Conservation (phyloP, 2,329 filamentous ascomycete genomes). For the Grosmannia clavigera region DNA sequence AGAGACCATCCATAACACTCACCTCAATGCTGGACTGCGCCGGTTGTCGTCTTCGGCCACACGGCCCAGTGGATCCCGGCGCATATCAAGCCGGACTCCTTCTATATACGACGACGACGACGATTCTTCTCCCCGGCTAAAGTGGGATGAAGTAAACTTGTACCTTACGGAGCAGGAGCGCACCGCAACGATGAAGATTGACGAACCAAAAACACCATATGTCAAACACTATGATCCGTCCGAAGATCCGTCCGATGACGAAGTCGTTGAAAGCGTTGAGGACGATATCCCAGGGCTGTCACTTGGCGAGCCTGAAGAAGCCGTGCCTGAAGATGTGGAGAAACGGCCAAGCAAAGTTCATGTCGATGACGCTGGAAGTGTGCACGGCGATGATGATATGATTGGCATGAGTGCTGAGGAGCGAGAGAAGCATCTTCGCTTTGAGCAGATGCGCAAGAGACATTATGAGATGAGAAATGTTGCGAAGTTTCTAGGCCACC, state of each 20-base stretch:
- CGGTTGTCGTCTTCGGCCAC: conserved; percentile 70
- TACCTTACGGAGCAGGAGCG: conserved; percentile 96
- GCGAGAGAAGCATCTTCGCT: conserved; percentile 78
- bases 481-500: conserved; percentile 71
- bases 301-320: conserved; percentile 82
- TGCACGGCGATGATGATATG: conserved; percentile 43
- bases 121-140: conserved; percentile 61
- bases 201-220: conserved; percentile 95
- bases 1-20: conserved; percentile 83
- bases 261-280: conserved; percentile 37
- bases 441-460: conserved; percentile 84
- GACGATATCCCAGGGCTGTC: conserved; percentile 88
- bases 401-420: conserved; percentile 56
- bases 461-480: conserved; percentile 99
- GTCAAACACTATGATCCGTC: conserved; percentile 81
- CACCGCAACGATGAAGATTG: conserved; percentile 95
- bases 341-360: conserved; percentile 60
- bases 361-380: conserved; percentile 46
- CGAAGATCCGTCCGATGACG: conserved; percentile 73
- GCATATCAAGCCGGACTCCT: conserved; percentile 47
- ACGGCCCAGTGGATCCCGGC: conserved; percentile 54
- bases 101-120: conserved; percentile 31
- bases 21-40: conserved; percentile 82
- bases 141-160: conserved; percentile 98
- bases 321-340: conserved; percentile 33